Base-by-base conservation (phyloP, 768 basidiomycete genomes). In the Boletus vinaceobasis region DNA sequence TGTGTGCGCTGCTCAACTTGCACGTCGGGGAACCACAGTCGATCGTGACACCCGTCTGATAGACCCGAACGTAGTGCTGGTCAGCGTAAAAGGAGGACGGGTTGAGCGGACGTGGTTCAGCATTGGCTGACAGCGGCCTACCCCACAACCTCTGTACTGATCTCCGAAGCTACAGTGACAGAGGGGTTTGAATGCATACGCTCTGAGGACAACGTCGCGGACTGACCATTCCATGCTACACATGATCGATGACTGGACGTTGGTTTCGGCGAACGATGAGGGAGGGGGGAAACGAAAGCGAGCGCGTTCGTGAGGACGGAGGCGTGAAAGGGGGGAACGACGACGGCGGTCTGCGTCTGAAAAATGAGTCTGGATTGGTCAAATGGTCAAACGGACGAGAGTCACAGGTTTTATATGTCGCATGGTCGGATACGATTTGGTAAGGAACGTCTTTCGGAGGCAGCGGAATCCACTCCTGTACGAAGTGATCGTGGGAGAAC, bases 21-120 rank as follows among this genome's bases (percentile, higher is more conserved):
- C 86, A 89, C 21, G 63, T 66, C 6, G 73, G 69, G 32, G 68
- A 72, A 36, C 71, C 68, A 63, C 87, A 89, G 65, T 89, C 86
- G 48, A 67, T 69, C 51, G 70, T 78, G 52, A 76, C 71, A 33
- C 88, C 87, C 0, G 84, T 81, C 60, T 85, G 83, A 61, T 87
- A 88, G 27, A 75, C 62, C 36, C 75, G 74, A 45, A 86, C 76
- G 67, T 85, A 87, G 69, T 87, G 85, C 87, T 88, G 61, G 43
- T 44, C 33, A 14, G 38, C 29, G 17, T 4, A 38, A 45, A 36
- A 51, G 44, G 7, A 36, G 26, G 26, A 9, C 21, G 38, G 43
- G 39, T 48, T 53, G 49, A 55, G 54, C 43, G 40, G 45, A 52
- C 52, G 50, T 33, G 31, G 19, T 29, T n/a, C 19, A n/a, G 37